Evolutionary conservation across 2,329 filamentous ascomycete genomes (phyloP).

Genomic region (Botrytis sinoallii): DNA sequence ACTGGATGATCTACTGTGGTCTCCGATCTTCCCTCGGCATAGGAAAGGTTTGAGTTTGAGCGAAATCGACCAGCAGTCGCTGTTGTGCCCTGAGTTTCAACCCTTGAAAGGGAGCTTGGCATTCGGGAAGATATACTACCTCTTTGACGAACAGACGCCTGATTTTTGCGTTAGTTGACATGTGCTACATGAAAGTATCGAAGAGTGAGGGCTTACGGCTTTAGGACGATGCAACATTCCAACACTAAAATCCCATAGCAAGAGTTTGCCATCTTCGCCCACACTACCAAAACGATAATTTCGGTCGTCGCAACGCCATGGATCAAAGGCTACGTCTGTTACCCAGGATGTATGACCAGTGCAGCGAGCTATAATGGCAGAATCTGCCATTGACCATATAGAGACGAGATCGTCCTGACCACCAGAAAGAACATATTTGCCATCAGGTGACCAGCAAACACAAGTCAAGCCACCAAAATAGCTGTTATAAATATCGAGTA

Average conservation of each 20-base stretch:
- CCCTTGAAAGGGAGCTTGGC: conserved; percentile 48
- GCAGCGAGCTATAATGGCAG: conserved; percentile 82
- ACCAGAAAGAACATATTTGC: conserved; percentile 91
- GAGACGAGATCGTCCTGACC: conserved; percentile 95
- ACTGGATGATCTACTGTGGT: conserved; percentile 71
- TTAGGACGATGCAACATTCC: conserved; percentile 94
- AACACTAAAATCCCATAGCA: conserved; percentile 96
- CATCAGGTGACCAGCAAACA: conserved; percentile 96
- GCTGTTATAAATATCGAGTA: conserved; percentile 82
- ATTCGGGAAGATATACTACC: conserved; percentile 50
- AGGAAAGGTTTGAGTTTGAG: conserved; percentile 67
- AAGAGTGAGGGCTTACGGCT: conserved; percentile 55
- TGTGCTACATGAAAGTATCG: conserved; percentile 17
- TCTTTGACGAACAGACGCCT: conserved; percentile 56
- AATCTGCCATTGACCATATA: conserved; percentile 88
- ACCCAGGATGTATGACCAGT: conserved; percentile 97
- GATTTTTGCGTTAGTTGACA: not conserved
- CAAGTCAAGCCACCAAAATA: conserved; percentile 94
- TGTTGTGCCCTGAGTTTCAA: conserved; percentile 59
- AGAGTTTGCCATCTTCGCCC: conserved; percentile 84
- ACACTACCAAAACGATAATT: conserved; percentile 97
- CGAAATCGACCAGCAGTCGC: conserved; percentile 55
- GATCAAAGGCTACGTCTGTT: conserved; percentile 88
- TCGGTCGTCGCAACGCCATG: conserved; percentile 92
- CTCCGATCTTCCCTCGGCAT: conserved; percentile 49